Evolutionary conservation across 352 stramenopile genomes (phyloP), one percentile per base, ranked within the genome.

Genomic region (Globisporangium okanoganense): DNA sequence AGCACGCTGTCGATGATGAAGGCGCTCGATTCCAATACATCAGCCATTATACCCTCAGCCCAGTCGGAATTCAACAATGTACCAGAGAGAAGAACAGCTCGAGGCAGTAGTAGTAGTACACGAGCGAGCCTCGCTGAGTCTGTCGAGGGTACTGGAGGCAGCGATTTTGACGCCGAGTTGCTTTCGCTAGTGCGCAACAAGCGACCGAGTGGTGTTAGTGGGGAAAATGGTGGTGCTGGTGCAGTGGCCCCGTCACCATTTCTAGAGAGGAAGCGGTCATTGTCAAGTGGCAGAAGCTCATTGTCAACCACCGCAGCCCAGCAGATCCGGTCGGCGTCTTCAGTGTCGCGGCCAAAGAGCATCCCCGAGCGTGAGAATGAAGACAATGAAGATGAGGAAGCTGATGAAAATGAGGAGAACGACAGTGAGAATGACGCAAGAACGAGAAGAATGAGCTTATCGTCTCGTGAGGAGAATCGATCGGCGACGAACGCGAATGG

Each of bases 1-100:
- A 85, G 72, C 22, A 88, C 76, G 1, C 66, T 90, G 10, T 90
- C 78, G 0, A 90, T 90, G 78, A 81, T 90, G 78, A 65, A 73
- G 50, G 57, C 66, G 5, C 45, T 90, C 12, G 74, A 84, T 44
- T 14, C 41, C 2, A 53, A 53, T 3, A 35, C 45, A 7, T 52
- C 47, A 8, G 7, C 38, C 5, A 22, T 18, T 2, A 10, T 45
- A 22, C 0, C 40, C 6, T 16, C 40, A 13, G 16, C 18, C 24
- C 47, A 53, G 14, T 36, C 3, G 7, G 47, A 53, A 8, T 27
- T 13, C n/a, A 24, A 22, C 29, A 51, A 43, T 20, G 14, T 6
- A 18, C 27, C 14, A 25, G 43, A n/a, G 22, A 18, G 40, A 45
- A 12, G 51, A 66, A 18, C 53, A 33, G 29, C 29, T 33, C 29